Conservation (phyloP, 768 basidiomycete species). For the Hortiboletus campestris region DNA sequence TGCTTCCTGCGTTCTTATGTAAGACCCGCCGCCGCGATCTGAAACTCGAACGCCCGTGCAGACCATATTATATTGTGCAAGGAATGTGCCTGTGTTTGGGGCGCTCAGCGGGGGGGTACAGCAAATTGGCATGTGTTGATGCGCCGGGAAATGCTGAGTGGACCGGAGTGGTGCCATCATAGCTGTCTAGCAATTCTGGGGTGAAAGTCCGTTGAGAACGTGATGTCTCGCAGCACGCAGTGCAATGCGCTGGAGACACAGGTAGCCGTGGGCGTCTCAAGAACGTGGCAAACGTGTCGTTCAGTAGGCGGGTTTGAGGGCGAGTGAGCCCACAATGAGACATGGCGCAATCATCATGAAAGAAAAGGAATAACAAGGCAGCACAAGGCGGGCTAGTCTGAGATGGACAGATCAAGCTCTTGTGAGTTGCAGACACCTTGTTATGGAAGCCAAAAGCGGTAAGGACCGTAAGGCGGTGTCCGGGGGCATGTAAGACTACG, state of each 20-base stretch:
- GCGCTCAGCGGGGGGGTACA: no score
- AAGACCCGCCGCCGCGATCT: no score
- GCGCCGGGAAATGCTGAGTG: not conserved
- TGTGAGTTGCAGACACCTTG: not conserved
- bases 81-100: not conserved
- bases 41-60: not conserved
- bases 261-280: not conserved
- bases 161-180: not conserved
- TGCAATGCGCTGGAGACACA: slow-evolving; percentile 2
- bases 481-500: slow-evolving; percentile 19
- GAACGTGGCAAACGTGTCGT: slow-evolving; percentile 10
- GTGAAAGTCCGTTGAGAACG: slow-evolving; percentile 5
- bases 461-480: slow-evolving; percentile 14
- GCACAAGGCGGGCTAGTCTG: not conserved
- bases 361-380: not conserved
- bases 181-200: not conserved
- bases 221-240: not conserved
- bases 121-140: no score
- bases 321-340: not conserved
- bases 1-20: no score
- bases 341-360: no score
- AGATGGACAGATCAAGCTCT: not conserved
- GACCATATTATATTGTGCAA: not conserved
- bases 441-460: slow-evolving; percentile 2
- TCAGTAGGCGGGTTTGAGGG: not conserved